These are phyloP conservation scores for Ophiostoma pallidulum DNA, from an alignment of 2,329 filamentous ascomycete genomes.

Conservation along the genomic window DNA sequence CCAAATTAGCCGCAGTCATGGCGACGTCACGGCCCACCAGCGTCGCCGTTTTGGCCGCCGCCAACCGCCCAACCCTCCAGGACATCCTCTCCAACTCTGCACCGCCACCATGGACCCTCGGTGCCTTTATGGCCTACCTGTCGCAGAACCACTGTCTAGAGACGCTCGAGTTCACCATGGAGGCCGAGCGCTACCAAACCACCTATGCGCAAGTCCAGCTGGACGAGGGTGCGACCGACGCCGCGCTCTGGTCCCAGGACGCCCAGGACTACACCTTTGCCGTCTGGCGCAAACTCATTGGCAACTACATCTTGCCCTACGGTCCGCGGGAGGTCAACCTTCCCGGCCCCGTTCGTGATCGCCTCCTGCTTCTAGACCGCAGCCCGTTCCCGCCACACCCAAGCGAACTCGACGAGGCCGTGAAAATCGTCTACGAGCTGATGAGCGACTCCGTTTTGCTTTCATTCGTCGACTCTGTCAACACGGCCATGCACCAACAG, in stretches of 20 bases:
- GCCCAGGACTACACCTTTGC: constrained; percentile 60
- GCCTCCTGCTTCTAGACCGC: constrained; percentile 56
- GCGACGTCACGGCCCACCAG: constrained; percentile 40
- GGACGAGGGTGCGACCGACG: constrained; percentile 27
- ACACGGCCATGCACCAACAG: constrained; percentile 18
- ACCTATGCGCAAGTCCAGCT: constrained; percentile 39
- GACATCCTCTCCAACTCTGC: constrained; percentile 85
- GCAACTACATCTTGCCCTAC: constrained; percentile 81
- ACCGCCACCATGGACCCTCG: constrained; percentile 79
- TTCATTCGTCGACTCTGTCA: constrained; percentile 72
- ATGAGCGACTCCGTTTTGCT: constrained; percentile 97
- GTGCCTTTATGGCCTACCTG: constrained; percentile 90
- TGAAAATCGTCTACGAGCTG: constrained; percentile 82
- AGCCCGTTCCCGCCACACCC: constrained; percentile 58
- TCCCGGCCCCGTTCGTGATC: constrained; percentile 74
- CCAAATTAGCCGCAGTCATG: constrained; percentile 28
- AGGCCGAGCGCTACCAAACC: constrained; percentile 72
- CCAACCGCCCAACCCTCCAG: constrained; percentile 57
- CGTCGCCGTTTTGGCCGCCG: constrained; percentile 34
- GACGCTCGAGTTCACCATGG: constrained; percentile 92
- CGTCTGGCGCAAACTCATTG: constrained; percentile 79
- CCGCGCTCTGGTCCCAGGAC: constrained; percentile 27
- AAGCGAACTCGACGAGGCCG: constrained; percentile 67
- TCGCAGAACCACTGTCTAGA: constrained; percentile 97
- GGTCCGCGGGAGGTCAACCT: constrained; percentile 85